Conservation (phyloP, 257 asterid genomes). For the Apocynum venetum region DNA sequence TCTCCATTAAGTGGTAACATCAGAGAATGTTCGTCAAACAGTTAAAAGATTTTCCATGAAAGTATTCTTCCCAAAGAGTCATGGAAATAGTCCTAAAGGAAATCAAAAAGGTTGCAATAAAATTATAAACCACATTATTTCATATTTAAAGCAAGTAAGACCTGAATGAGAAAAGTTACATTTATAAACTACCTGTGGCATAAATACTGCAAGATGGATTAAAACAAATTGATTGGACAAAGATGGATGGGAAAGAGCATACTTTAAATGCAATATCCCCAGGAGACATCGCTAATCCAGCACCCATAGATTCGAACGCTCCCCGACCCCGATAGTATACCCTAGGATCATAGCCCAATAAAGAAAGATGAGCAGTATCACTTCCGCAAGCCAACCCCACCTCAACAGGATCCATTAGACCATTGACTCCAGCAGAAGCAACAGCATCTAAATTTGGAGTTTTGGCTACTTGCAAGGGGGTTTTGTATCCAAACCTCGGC, state of each 20-base stretch:
- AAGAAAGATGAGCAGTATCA: slow-evolving; percentile 94
- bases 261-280: slow-evolving; percentile 98
- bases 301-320: slow-evolving; percentile 98
- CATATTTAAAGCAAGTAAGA: not conserved
- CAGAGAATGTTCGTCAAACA: not conserved
- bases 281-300: slow-evolving; percentile 92
- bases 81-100: not conserved
- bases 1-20: not conserved
- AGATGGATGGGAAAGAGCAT: slow-evolving; percentile 11
- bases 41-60: not conserved
- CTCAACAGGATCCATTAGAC: slow-evolving; percentile 98
- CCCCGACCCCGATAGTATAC: slow-evolving; percentile 95
- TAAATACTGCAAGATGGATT: not conserved
- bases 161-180: not conserved
- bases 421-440: slow-evolving; percentile 87
- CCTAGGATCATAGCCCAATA: slow-evolving; percentile 89
- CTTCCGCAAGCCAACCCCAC: slow-evolving; percentile 94
- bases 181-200: not conserved
- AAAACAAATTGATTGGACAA: slow-evolving; percentile 2
- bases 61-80: not conserved
- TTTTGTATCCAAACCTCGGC: slow-evolving; percentile 67
- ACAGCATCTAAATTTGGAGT: slow-evolving; percentile 73
- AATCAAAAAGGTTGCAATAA: not conserved
- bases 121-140: not conserved
- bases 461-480: slow-evolving; percentile 76